Conservation (phyloP, 2,329 filamentous ascomycete species). For the Spiromastix sp. region DNA sequence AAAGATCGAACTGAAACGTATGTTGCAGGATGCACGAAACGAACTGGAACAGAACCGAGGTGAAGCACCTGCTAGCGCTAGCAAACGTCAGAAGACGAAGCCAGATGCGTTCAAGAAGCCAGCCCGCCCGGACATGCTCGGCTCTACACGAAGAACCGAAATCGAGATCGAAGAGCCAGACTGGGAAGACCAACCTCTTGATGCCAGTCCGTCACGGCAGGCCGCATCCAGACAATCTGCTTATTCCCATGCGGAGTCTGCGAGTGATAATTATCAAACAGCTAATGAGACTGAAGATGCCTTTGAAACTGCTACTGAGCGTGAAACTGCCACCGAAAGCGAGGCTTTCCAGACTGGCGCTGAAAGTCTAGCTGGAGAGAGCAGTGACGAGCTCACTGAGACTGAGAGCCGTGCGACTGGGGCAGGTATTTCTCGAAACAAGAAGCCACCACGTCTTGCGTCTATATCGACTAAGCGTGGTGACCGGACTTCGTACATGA, state of each 20-base stretch:
- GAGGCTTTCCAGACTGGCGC: constrained; percentile 93
- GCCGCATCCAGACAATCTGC: constrained; percentile 19
- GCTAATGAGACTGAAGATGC: constrained; percentile 63
- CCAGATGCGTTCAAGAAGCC: constrained; percentile 68
- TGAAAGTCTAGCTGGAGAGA: constrained; percentile 60
- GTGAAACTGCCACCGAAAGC: constrained; percentile 65
- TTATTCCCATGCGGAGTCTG: constrained; percentile 13
- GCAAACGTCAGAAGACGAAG: constrained; percentile 52
- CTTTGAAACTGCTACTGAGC: constrained; percentile 70
- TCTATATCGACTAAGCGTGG: constrained; percentile 39
- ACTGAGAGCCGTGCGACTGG: constrained; percentile 53
- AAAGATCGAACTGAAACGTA: constrained; percentile 87
- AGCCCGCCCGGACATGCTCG: constrained; percentile 60
- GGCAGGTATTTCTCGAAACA: constrained; percentile 23
- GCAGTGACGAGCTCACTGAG: constrained; percentile 72
- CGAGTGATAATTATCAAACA: constrained; percentile 65
- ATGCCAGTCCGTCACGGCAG: constrained; percentile 46
- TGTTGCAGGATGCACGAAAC: constrained; percentile 90
- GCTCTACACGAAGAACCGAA: constrained; percentile 67
- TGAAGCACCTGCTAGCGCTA: constrained; percentile 28
- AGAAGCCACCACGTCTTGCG: constrained; percentile 27
- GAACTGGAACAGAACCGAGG: constrained; percentile 66
- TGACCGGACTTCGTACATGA: constrained; percentile 62
- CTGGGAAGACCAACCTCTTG: constrained; percentile 74
- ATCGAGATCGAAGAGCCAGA: constrained; percentile 69